Base-by-base conservation (phyloP, 257 asterid genomes). In the Fraxinus cuspidata region DNA sequence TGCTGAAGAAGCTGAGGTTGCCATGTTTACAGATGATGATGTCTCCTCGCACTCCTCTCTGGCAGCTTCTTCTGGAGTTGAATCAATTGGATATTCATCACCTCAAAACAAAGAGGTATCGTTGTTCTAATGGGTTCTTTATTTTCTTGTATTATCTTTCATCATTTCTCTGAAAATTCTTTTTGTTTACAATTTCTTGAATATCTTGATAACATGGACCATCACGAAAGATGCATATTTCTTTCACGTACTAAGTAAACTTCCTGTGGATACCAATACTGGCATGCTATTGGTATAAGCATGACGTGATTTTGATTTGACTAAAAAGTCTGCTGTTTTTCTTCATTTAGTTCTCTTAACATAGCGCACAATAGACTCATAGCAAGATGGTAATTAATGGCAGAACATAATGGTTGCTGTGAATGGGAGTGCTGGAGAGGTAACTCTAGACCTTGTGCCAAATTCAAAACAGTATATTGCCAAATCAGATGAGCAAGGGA, bases 1-100 rank as follows among this genome's bases (percentile, higher is more conserved):
- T 76, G 87, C 89, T 16, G 96, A 94, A 78, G 98, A 94, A 84
- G 90, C 96, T 75, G 96, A 89, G 81, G 77, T 79, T 68, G 87
- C 86, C 63, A 88, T 92, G 16, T 83, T 79, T 71, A 84, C 97
- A 2, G 97, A 92, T 78, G 96, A 92, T 77, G 97, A 90, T 83
- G 88, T 78, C 77, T 90, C 96, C 70, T 89, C 93, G 12, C 94
- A 92, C 79, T 89, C 97, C 9, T 90, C 96, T 5, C 76, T 81
- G 75, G 88, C 85, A 77, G 88, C 79, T 87, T 90, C 89, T 82
- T 82, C 87, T 12, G 87, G 88, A 40, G 79, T 81, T 73, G 96
- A 88, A 72, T 87, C 95, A 73, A 87, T 80, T 80, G 91, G 86
- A 71, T 86, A 88, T 74, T 87, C 89, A 75, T 86, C 90, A 3